These are phyloP conservation scores for Cryptosporidium andersoni DNA, from an alignment of 169 alveolate genomes.

Conservation along the genomic window DNA sequence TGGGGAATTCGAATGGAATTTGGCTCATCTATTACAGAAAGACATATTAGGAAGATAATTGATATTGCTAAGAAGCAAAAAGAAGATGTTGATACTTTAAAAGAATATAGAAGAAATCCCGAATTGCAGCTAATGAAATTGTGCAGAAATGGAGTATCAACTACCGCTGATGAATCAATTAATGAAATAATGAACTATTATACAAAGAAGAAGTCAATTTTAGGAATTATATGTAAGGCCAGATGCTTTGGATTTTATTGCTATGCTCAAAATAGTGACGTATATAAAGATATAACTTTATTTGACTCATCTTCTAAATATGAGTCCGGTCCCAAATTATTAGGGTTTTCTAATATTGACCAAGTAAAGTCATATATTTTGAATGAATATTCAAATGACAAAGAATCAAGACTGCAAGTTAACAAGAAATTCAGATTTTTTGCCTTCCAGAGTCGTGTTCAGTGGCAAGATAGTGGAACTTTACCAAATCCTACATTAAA, in stretches of 20 bases:
- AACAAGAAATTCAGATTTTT: slow-evolving; percentile 35
- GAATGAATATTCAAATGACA: slow-evolving; percentile 41
- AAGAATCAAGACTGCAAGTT: slow-evolving; percentile 42
- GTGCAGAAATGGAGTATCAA: slow-evolving; percentile 52
- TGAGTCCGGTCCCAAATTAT: slow-evolving; percentile 47
- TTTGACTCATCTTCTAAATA: slow-evolving; percentile 59
- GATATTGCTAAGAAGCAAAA: slow-evolving; percentile 8
- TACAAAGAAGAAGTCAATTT: slow-evolving; percentile 33
- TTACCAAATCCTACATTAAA: slow-evolving; percentile 46
- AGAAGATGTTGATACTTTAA: slow-evolving; percentile 42
- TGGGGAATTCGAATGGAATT: slow-evolving; percentile 57
- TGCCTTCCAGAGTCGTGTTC: slow-evolving; percentile 60
- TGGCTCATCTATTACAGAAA: slow-evolving; percentile 47
- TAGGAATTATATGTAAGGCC: slow-evolving; percentile 59
- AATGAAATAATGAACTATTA: slow-evolving; percentile 45
- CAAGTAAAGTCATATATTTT: slow-evolving; percentile 15
- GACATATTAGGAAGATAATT: slow-evolving; percentile 25
- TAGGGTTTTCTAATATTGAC: slow-evolving; percentile 34
- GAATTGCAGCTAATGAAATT: slow-evolving; percentile 51
- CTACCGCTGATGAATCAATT: slow-evolving; percentile 56
- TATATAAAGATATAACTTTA: background rate
- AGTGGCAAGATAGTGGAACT: slow-evolving; percentile 11
- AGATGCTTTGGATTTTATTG: slow-evolving; percentile 67
- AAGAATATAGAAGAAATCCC: slow-evolving; percentile 53
- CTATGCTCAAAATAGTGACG: slow-evolving; percentile 7